Base-by-base conservation (phyloP, 1,284 basidiomycete genomes). In the Boletus mariae region DNA sequence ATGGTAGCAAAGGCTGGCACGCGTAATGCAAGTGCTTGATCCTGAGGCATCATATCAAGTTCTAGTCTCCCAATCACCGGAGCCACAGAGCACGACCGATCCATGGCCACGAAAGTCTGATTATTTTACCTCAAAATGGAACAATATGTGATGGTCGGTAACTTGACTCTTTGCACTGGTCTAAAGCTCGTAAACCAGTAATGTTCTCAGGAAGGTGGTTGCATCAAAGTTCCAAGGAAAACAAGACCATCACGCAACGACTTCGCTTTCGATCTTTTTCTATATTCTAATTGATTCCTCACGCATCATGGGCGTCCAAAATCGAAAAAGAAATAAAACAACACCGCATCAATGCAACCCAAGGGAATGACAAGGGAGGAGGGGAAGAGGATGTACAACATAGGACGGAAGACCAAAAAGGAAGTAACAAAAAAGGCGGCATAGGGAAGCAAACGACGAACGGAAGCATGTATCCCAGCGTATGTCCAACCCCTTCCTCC, bases 251-350 rank as follows among this genome's bases (percentile, higher is more conserved):
- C 10, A 23, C 15, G 20, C 5, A 6, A 15, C 15, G 34, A 35
- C 34, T 4, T 17, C 8, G 15, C 28, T 44, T 44, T 44, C n/a
- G 20, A 45, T 11, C 23, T 29, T 55, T 47, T 46, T 52, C 57
- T 44, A 28, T 62, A 40, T 64, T 61, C 53, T 66, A 55, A 40
- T 53, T 23, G 54, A 66, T 65, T 51, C 63, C 63, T 56, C 61
- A 59, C 61, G 51, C 62, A 57, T 59, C 34, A 55, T 55, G 61
- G 58, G 51, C 43, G 47, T 64, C 55, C 65, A 54, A 54, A 55
- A 54, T 35, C 31, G 25, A 46, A n/a, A 56, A 49, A 49, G 54
- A 50, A 49, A 46, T 23, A 57, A 51, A 51, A 61, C 45, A 52
- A 56, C 51, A 61, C 49, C 49, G 54, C 51, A 45, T 54, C 55